Conservation (phyloP, 23 red algal species). For the Agarophyton chilense region DNA sequence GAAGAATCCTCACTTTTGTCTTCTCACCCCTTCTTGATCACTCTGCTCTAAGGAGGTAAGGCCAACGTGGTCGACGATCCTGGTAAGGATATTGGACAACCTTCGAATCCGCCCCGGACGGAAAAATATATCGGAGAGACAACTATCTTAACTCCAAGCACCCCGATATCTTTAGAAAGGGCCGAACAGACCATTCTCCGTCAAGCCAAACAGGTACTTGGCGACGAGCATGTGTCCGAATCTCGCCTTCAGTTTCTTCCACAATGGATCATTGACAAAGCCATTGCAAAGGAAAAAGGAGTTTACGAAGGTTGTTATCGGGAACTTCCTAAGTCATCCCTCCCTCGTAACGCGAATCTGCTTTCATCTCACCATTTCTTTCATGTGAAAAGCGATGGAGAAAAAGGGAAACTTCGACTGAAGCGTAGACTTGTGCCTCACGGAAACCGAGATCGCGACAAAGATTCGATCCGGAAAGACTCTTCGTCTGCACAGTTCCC, state of each 20-base stretch:
- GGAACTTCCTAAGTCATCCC: not conserved
- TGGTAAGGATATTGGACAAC: no score
- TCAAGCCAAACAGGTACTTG: no score
- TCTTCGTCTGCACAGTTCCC: no score
- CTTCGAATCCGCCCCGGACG: not conserved
- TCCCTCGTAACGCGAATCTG: constrained; percentile 2
- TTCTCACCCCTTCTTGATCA: no score
- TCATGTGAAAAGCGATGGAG: constrained; percentile 31
- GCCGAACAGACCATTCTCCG: no score
- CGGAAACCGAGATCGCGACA: no score
- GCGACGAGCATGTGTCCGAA: no score
- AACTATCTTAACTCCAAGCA: not conserved
- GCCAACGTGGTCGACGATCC: not conserved
- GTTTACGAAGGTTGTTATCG: constrained; percentile 18
- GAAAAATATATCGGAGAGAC: constrained; percentile 10
- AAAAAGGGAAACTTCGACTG: not conserved
- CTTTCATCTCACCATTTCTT: constrained; percentile 56
- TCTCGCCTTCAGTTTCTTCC: constrained; percentile 21
- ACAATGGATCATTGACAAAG: constrained; percentile 23
- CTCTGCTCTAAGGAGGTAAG: no score
- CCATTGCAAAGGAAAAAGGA: constrained; percentile 24
- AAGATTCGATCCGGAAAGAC: no score
- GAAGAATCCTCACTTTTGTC: no score
- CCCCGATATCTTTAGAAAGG: not conserved
- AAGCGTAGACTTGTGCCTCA: constrained; percentile 42